Conservation (phyloP, 306 rosid genomes). For the Fagus sylvatica region DNA sequence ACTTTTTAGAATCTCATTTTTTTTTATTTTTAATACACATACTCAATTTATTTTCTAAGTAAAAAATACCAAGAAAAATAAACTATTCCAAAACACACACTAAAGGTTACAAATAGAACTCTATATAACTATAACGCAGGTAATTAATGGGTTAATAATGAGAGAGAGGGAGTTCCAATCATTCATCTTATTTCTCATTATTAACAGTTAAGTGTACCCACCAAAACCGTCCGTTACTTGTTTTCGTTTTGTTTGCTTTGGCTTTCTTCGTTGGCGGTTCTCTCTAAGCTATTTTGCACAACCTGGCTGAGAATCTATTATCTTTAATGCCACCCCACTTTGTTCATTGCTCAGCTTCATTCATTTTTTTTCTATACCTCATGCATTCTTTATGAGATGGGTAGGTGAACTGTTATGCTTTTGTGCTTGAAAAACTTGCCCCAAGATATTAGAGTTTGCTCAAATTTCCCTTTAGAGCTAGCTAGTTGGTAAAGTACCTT, state of each 20-base stretch:
- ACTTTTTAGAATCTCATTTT: too few species aligned
- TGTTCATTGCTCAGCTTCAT: too few species aligned
- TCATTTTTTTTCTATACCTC: background rate
- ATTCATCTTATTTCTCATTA: background rate
- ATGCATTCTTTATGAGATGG: background rate
- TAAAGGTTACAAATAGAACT: background rate
- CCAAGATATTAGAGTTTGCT: constrained; percentile 4
- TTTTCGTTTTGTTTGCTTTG: constrained; percentile 9
- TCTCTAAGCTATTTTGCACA: background rate
- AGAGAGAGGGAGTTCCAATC: constrained; percentile 17
- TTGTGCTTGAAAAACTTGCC: background rate
- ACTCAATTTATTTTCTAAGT: too few species aligned
- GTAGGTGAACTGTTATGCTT: background rate
- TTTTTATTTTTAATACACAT: too few species aligned
- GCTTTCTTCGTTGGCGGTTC: constrained; percentile 23
- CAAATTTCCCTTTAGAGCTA: constrained; percentile 28
- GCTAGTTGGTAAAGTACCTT: constrained; percentile 39
- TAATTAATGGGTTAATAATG: background rate
- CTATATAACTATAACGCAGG: background rate
- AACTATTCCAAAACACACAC: too few species aligned
- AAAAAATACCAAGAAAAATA: too few species aligned
- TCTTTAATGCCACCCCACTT: background rate
- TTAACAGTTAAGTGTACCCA: background rate
- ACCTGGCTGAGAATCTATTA: background rate
- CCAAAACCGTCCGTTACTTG: background rate